Conservation (phyloP, 441 rosid species). For the Melastoma candidum region DNA sequence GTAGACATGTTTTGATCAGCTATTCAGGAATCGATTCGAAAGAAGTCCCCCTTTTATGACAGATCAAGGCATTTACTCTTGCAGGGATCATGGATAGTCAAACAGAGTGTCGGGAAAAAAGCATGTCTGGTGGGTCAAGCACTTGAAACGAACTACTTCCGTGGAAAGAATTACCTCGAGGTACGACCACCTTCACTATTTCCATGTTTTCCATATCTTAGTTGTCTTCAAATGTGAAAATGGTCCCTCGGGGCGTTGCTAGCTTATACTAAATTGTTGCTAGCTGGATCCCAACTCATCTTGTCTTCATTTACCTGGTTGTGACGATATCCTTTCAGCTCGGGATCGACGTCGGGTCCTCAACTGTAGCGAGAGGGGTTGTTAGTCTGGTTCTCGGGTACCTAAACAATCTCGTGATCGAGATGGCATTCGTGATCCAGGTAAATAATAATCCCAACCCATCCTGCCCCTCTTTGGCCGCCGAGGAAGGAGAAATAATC, state of each 20-base stretch:
- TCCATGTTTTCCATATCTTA: background rate
- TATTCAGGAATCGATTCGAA: background rate
- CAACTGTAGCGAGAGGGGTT: constrained; percentile 87
- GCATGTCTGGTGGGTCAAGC: constrained; percentile 73
- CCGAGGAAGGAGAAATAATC: background rate
- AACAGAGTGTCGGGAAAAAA: constrained; percentile 91
- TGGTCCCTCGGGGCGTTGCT: background rate
- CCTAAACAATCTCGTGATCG: constrained; percentile 72
- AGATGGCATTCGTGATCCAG: constrained; percentile 94
- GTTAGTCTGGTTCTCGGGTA: constrained; percentile 77
- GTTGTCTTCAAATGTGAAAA: background rate
- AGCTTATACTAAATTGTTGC: background rate
- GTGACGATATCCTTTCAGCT: constrained; percentile 43
- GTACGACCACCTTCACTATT: constrained; percentile 20
- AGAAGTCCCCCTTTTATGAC: background rate
- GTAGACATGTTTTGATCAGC: background rate
- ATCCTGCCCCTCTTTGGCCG: background rate
- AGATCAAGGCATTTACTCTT: background rate
- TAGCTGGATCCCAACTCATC: background rate
- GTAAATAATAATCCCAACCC: constrained; percentile 21
- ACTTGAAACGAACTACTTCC: constrained; percentile 54
- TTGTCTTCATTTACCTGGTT: background rate
- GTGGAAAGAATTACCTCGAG: constrained; percentile 79
- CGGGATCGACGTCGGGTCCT: constrained; percentile 79
- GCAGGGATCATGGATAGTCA: constrained; percentile 95